Conservation (phyloP, 1,284 basidiomycete species). For the Caloboletus firmus region DNA sequence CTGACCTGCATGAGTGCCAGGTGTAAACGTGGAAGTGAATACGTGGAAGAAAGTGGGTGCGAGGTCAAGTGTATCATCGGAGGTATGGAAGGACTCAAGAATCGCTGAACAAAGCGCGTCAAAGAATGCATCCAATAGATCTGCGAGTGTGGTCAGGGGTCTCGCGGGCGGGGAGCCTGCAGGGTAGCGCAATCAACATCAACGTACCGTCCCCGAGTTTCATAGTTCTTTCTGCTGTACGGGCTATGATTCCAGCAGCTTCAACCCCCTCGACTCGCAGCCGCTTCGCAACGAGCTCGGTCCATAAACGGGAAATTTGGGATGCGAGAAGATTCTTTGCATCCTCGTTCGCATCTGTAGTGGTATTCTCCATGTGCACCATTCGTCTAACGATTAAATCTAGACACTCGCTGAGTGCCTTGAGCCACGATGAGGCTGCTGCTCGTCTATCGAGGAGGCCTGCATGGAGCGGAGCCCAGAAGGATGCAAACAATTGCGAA, state of each 20-base stretch:
- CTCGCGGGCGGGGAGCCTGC: slow-evolving; percentile 17
- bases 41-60: slow-evolving; percentile 46
- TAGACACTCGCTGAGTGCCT: slow-evolving; percentile 68
- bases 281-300: slow-evolving; percentile 41
- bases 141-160: slow-evolving; percentile 38
- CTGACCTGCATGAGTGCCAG: slow-evolving; percentile 27
- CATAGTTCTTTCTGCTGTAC: slow-evolving; percentile 44
- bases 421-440: slow-evolving; percentile 62
- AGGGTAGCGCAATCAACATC: neutral
- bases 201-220: slow-evolving; percentile 45
- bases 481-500: slow-evolving; percentile 61
- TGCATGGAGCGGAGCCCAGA: slow-evolving; percentile 76
- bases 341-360: slow-evolving; percentile 16
- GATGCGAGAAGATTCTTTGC: slow-evolving; percentile 39
- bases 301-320: slow-evolving; percentile 53
- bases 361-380: slow-evolving; percentile 2
- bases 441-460: slow-evolving; percentile 50
- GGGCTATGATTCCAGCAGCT: slow-evolving; percentile 47
- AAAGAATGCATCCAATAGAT: slow-evolving; percentile 51
- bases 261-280: slow-evolving; percentile 49
- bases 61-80: slow-evolving; percentile 29
- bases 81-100: slow-evolving; percentile 5
- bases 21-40: slow-evolving; percentile 37
- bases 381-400: slow-evolving; percentile 53
- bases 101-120: slow-evolving; percentile 32